Percentiles rank a stretch among this genome's conserved stretches.
These are phyloP conservation scores for Ascochyta lentis DNA, from an alignment of 2,329 filamentous ascomycete genomes.

Conservation along the genomic window DNA sequence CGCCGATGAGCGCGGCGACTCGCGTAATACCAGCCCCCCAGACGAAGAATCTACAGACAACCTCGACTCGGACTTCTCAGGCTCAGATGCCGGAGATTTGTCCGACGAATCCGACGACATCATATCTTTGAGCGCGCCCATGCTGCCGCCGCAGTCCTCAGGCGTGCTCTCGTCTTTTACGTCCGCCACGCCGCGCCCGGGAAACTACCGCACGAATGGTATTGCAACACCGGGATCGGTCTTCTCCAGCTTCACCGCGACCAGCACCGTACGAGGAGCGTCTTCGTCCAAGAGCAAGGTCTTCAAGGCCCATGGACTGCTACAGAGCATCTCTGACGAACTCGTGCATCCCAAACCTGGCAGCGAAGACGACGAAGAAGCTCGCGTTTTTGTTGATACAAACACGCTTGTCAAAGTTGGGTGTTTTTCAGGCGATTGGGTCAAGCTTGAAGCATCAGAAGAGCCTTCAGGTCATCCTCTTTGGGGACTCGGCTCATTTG, in stretches of 20 bases:
- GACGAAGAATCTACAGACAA: slow-evolving; percentile 53
- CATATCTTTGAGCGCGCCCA: slow-evolving; percentile 84
- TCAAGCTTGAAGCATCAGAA: slow-evolving; percentile 78
- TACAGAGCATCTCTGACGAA: slow-evolving; percentile 75
- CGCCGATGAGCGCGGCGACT: slow-evolving; percentile 69
- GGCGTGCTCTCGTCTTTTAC: slow-evolving; percentile 82
- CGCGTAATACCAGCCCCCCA: slow-evolving; percentile 48
- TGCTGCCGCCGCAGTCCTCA: slow-evolving; percentile 76
- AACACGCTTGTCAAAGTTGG: slow-evolving; percentile 85
- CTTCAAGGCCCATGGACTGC: slow-evolving; percentile 82
- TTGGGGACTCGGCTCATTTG: slow-evolving; percentile 72
- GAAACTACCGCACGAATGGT: slow-evolving; percentile 73
- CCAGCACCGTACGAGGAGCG: slow-evolving; percentile 75
- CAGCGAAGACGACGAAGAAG: slow-evolving; percentile 84
- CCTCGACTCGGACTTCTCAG: slow-evolving; percentile 65
- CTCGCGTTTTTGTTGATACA: slow-evolving; percentile 89
- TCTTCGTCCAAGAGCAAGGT: slow-evolving; percentile 75
- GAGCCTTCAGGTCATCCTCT: slow-evolving; percentile 74
- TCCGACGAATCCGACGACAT: slow-evolving; percentile 95
- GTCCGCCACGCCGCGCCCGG: slow-evolving; percentile 79
- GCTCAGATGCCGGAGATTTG: slow-evolving; percentile 73
- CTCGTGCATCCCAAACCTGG: slow-evolving; percentile 83
- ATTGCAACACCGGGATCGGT: slow-evolving; percentile 85
- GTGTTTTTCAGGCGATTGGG: slow-evolving; percentile 98
- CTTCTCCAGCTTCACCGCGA: slow-evolving; percentile 85